Conservation (phyloP, 179 eudicot genomes). For the Amaranthus tricolor region DNA sequence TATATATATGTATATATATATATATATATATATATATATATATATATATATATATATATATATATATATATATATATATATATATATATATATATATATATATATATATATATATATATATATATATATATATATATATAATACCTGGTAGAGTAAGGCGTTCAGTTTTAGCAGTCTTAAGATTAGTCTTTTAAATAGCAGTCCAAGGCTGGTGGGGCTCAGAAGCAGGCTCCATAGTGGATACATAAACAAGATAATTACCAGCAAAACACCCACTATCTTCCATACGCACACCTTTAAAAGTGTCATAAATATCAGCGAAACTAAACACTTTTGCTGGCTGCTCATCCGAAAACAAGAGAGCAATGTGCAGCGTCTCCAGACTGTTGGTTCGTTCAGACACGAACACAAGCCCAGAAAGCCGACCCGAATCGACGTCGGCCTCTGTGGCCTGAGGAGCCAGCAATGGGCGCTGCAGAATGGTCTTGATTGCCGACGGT, state of each 20-base stretch:
- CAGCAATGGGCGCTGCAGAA: slow-evolving; percentile 8
- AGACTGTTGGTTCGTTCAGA: slow-evolving; percentile 15
- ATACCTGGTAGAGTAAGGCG: slow-evolving; percentile 19
- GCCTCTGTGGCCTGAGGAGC: not conserved
- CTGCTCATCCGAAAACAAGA: not conserved
- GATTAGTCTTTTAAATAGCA: slow-evolving; percentile 18
- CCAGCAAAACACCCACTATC: slow-evolving; percentile 20
- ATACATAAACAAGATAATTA: slow-evolving; percentile 17
- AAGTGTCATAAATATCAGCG: slow-evolving; percentile 12
- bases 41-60: too few species aligned
- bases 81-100: too few species aligned
- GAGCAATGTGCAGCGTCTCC: slow-evolving; percentile 18
- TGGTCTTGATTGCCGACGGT: slow-evolving; percentile 10
- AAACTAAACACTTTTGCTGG: not conserved
- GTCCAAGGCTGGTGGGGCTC: slow-evolving; percentile 27
- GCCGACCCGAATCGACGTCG: slow-evolving; percentile 13
- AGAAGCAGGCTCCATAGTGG: slow-evolving; percentile 2
- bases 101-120: too few species aligned
- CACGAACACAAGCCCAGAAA: slow-evolving; percentile 15
- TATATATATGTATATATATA: too few species aligned
- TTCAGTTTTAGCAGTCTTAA: not conserved
- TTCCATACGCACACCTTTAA: slow-evolving; percentile 15
- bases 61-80: too few species aligned
- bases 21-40: too few species aligned
- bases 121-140: too few species aligned